A percentile compares a stretch with the other conserved stretches of the same genome.
phyloP scores from a whole-genome alignment of 139 green algal species.

The Tetradesmus obliquus region DNA sequence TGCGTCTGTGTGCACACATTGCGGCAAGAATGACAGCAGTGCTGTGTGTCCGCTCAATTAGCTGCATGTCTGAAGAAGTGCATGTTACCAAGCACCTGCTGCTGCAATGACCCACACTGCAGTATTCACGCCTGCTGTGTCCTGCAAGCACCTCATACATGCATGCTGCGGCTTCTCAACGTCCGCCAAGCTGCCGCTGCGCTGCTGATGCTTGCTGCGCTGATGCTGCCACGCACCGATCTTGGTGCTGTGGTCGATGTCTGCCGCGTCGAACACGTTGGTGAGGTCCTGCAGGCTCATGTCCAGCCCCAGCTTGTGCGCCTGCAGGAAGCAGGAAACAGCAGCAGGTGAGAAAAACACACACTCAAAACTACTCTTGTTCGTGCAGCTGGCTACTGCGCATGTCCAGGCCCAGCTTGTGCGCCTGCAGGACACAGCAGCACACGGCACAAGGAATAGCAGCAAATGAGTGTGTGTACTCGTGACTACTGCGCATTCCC shows the following conservation, averaged over 20 bases:
- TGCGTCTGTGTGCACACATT: background rate
- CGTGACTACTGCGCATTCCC: too few species aligned
- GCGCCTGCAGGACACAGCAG: slow-evolving; percentile 13
- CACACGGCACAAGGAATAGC: too few species aligned
- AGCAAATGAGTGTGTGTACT: too few species aligned
- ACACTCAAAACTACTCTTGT: background rate
- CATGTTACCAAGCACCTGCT: too few species aligned
- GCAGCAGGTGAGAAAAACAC: background rate
- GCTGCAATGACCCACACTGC: too few species aligned
- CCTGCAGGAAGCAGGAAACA: background rate
- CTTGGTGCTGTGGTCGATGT: slow-evolving; percentile 49
- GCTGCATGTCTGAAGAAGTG: too few species aligned
- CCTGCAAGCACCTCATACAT: background rate
- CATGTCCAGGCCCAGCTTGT: slow-evolving; percentile 42
- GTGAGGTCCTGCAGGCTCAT: slow-evolving; percentile 41
- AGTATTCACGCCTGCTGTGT: background rate
- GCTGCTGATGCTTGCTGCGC: too few species aligned
- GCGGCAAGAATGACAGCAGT: too few species aligned
- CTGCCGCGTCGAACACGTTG: slow-evolving; percentile 46
- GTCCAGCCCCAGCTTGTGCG: slow-evolving; percentile 37
- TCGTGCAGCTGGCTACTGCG: too few species aligned
- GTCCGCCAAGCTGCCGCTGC: background rate
- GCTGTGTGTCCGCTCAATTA: too few species aligned
- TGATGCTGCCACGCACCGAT: background rate
- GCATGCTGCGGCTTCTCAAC: background rate